Base-by-base conservation (phyloP, 176 grass and related monocot genomes). In the Leersia perrieri region DNA sequence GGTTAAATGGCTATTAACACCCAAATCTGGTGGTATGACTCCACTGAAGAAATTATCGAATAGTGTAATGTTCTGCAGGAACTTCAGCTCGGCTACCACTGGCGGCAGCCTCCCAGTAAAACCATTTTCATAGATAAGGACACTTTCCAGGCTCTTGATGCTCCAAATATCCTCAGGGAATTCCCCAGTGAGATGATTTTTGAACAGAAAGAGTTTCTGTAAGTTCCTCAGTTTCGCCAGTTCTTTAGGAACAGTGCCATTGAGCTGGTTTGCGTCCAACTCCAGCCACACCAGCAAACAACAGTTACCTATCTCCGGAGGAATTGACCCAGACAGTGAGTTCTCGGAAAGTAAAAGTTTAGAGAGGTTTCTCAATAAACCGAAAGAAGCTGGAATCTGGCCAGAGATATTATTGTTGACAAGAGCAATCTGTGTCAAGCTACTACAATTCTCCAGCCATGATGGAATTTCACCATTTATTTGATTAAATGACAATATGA, bases 141-240 rank as follows among this genome's bases (percentile, higher is more conserved):
- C 63, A 13, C 9, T 73, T 40, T 89, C 57, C 34, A 94, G 87
- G 80, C 29, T 85, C 66, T 35, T 76, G 47, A 87, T 92, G 63
- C 82, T 75, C 83, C 92, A 94, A 76, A 94, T 91, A 77, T 85
- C 87, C 32, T 69, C 55, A 34, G 89, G 89, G 73, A 94, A 74
- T 39, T 92, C 87, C 55, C 92, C 93, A 0, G 18, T 70, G 20
- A 95, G 76, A 2, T 25, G 16, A 77, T 94, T 94, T 4, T 60
- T 70, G 7, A 77, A 88, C 14, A 94, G 79, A 80, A 47, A 78
- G 10, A 94, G 70, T 22, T 25, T 70, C 57, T 77, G 6, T 60
- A 94, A 80, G 20, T 77, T 84, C 20, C 30, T 45, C 49, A 94
- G 74, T 25, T 91, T 84, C 3, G 75, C 89, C 33, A 94, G 10